Evolutionary conservation across 148 eudicot species (phyloP).

Genomic region (Tetragonia tetragonoides): DNA sequence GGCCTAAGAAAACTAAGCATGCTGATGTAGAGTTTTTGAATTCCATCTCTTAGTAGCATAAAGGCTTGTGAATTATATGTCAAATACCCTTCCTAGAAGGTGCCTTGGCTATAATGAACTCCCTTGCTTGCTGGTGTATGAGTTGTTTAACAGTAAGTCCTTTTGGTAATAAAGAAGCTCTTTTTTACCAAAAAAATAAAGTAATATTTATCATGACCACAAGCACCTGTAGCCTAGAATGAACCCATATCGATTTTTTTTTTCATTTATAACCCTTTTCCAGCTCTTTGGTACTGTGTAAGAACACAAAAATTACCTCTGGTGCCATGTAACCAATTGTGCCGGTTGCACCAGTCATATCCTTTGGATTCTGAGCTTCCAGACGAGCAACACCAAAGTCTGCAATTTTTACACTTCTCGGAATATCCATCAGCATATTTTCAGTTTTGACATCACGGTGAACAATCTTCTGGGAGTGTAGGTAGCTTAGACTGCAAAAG

Average conservation of each 20-base stretch:
- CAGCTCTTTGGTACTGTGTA: not conserved
- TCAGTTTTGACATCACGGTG: conserved; percentile 95
- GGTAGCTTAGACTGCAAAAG: conserved; percentile 58
- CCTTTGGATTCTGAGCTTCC: conserved; percentile 80
- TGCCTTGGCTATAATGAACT: no score
- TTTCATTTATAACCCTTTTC: not conserved
- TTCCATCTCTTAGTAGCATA: no score
- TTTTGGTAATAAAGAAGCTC: no score
- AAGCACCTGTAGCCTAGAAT: not conserved
- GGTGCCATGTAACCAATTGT: conserved; percentile 96
- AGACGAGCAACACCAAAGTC: conserved; percentile 96
- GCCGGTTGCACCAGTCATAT: conserved; percentile 95
- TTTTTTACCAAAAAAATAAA: not conserved
- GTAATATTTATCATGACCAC: not conserved
- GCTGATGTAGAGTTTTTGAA: no score
- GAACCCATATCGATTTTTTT: not conserved
- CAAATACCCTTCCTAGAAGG: no score
- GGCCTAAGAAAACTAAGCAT: no score
- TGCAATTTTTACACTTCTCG: conserved; percentile 66
- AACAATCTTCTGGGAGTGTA: conserved; percentile 83
- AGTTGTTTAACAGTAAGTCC: no score
- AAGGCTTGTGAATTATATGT: no score
- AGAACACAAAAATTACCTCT: conserved; percentile 46
- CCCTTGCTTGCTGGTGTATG: no score
- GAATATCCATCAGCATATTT: conserved; percentile 71